Conservation (phyloP, 176 grass and related monocot species). For the Juncus effusus region DNA sequence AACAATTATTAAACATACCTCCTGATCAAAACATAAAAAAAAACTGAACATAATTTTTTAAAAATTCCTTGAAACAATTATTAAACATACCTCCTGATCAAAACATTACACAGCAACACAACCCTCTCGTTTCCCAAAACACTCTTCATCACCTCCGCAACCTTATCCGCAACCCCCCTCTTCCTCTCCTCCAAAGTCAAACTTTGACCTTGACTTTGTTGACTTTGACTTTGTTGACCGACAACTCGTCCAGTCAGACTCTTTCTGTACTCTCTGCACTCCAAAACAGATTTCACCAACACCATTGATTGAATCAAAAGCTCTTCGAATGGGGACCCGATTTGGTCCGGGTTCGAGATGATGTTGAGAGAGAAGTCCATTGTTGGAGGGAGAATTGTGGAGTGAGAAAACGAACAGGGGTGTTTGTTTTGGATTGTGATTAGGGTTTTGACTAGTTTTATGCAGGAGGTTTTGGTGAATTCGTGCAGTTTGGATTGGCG, state of each 20-base stretch:
- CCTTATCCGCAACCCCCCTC: slow-evolving; percentile 66
- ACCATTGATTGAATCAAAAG: slow-evolving; percentile 97
- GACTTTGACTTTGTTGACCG: slow-evolving; percentile 41
- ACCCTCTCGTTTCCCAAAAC: slow-evolving; percentile 73
- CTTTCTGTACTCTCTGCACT: slow-evolving; percentile 94
- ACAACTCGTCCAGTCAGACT: slow-evolving; percentile 67
- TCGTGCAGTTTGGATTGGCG: slow-evolving; percentile 74
- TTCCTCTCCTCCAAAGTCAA: slow-evolving; percentile 80
- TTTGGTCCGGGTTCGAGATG: slow-evolving; percentile 80
- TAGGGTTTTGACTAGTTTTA: slow-evolving; percentile 89
- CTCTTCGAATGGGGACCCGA: slow-evolving; percentile 62
- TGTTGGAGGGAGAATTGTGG: slow-evolving; percentile 58
- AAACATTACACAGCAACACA: slow-evolving; percentile 80
- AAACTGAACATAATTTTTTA: too few relatives aligned
- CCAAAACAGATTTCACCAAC: slow-evolving; percentile 75
- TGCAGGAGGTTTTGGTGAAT: slow-evolving; percentile 80
- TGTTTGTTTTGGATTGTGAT: slow-evolving; percentile 68
- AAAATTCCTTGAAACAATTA: too few relatives aligned
- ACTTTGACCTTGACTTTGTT: slow-evolving; percentile 19
- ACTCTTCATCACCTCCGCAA: slow-evolving; percentile 64
- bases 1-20: too few relatives aligned
- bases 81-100: slow-evolving; percentile 87
- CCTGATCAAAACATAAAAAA: too few relatives aligned
- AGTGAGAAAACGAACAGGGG: slow-evolving; percentile 85
- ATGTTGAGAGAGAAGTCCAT: slow-evolving; percentile 84